A percentile compares a stretch with the other conserved stretches of the same genome.
Evolutionary conservation across 495 filamentous ascomycete genomes (phyloP).

Genomic region (Penicillium crystallinum): DNA sequence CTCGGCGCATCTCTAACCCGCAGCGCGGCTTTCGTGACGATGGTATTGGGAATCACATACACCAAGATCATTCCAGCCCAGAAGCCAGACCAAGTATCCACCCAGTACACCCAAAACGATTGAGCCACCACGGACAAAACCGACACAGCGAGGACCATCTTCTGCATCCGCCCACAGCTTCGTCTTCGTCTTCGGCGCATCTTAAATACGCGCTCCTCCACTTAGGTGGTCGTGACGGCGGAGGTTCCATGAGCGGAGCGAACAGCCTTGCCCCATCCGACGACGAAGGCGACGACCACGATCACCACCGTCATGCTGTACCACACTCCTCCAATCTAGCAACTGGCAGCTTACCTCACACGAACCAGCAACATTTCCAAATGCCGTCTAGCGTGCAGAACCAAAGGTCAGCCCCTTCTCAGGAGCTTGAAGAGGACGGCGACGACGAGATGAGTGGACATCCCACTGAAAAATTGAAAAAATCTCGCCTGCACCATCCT

Average conservation of each 20-base stretch:
- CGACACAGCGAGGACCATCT: constrained; percentile 37
- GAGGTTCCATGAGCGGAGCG: constrained; percentile 39
- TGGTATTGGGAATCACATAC: constrained; percentile 7
- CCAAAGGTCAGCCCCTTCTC: constrained; percentile 19
- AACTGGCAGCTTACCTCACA: neutral
- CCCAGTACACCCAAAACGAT: constrained; percentile 11
- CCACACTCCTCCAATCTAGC: neutral
- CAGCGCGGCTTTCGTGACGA: neutral
- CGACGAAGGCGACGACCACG: constrained; percentile 29
- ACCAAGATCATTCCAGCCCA: constrained; percentile 11
- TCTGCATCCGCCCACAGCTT: constrained; percentile 25
- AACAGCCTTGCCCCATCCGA: constrained; percentile 40
- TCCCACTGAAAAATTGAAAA: constrained; percentile 20
- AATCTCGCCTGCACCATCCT: constrained; percentile 22
- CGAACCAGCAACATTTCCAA: constrained; percentile 4
- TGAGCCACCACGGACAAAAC: constrained; percentile 14
- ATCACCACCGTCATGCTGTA: constrained; percentile 3
- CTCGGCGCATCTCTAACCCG: neutral
- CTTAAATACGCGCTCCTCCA: constrained; percentile 33
- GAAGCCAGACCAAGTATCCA: constrained; percentile 3
- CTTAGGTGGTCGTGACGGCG: constrained; percentile 41
- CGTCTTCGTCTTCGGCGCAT: constrained; percentile 17
- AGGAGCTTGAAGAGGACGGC: constrained; percentile 44
- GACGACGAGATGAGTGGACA: constrained; percentile 47
- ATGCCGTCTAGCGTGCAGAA: constrained; percentile 2